Percentiles rank a stretch among this genome's conserved stretches.
phyloP scores from a whole-genome alignment of 2,329 filamentous ascomycete genomes.

The Arthrobotrys iridis region DNA sequence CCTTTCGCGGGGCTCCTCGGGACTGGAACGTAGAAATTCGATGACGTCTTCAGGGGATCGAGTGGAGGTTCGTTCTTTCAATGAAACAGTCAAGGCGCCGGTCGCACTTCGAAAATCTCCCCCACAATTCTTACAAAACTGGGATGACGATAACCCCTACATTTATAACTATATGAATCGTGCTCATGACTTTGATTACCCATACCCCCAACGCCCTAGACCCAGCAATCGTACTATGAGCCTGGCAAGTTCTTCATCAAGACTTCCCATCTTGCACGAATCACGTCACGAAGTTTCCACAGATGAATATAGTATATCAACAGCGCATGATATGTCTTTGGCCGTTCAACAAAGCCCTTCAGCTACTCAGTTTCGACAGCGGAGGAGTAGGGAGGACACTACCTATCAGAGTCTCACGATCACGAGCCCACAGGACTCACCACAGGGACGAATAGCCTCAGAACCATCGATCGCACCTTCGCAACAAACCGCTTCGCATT shows the following conservation, averaged over 20 bases:
- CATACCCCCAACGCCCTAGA: slow-evolving; percentile 12
- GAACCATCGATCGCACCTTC: neutral
- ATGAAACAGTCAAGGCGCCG: slow-evolving; percentile 38
- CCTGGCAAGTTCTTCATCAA: slow-evolving; percentile 28
- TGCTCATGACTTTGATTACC: slow-evolving; percentile 22
- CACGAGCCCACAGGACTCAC: neutral
- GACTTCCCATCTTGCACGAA: slow-evolving; percentile 48
- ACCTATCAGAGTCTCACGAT: neutral
- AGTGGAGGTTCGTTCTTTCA: slow-evolving; percentile 1
- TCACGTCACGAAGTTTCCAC: slow-evolving; percentile 34
- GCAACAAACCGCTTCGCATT: neutral
- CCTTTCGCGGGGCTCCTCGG: slow-evolving; percentile 29
- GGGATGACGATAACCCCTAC: slow-evolving; percentile 40
- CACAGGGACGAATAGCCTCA: neutral
- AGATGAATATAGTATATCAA: slow-evolving; percentile 17
- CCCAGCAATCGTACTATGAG: slow-evolving; percentile 27
- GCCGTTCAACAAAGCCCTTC: neutral
- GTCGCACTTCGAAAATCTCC: slow-evolving; percentile 43
- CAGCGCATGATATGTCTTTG: slow-evolving; percentile 13
- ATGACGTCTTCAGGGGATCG: slow-evolving; percentile 32
- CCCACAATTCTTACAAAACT: slow-evolving; percentile 42
- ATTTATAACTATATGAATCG: slow-evolving; percentile 29
- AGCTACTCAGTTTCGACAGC: slow-evolving; percentile 6
- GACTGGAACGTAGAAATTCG: slow-evolving; percentile 44
- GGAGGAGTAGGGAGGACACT: slow-evolving; percentile 5